A percentile compares a stretch with the other conserved stretches of the same genome.
Conservation (phyloP, 2,329 filamentous ascomycete genomes). For the Fonsecaea multimorphosa region DNA sequence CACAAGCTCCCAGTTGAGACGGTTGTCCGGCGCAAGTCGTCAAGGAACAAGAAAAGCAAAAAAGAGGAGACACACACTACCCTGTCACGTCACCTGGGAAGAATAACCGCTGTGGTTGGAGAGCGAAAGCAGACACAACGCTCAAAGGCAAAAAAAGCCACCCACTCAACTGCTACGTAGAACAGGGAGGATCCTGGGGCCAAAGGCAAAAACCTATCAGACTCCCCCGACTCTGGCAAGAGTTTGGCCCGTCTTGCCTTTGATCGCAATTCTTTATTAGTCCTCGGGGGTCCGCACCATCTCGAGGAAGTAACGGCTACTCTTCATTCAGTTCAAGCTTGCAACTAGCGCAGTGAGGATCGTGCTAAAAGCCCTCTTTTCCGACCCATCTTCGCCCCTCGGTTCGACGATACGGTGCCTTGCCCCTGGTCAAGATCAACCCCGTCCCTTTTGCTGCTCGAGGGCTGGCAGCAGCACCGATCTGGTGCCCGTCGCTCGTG, state of each 20-base stretch:
- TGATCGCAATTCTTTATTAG: constrained; percentile 34
- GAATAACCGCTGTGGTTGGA: constrained; percentile 11
- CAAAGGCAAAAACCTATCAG: constrained; percentile 24
- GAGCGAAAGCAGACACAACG: constrained; percentile 16
- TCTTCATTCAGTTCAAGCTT: constrained; percentile 32
- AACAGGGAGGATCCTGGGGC: constrained; percentile 21
- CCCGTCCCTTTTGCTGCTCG: constrained; percentile 25
- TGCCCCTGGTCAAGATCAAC: constrained; percentile 37
- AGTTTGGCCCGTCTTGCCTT: constrained; percentile 23
- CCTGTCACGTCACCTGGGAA: constrained; percentile 28
- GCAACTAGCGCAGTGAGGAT: constrained; percentile 30
- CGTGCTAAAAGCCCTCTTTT: constrained; percentile 33
- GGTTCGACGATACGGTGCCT: constrained; percentile 26
- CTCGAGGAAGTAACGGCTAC: constrained; percentile 33
- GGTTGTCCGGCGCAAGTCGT: constrained; percentile 13
- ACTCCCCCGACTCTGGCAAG: constrained; percentile 10
- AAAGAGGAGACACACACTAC: constrained; percentile 14
- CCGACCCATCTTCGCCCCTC: constrained; percentile 30
- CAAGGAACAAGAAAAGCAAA: constrained; percentile 8
- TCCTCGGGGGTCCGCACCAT: constrained; percentile 28
- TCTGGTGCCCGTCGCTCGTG: constrained; percentile 33
- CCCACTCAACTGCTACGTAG: constrained; percentile 29
- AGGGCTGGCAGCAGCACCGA: constrained; percentile 31
- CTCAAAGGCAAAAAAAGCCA: constrained; percentile 19
- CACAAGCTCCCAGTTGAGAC: constrained; percentile 24